Evolutionary conservation across 1,284 basidiomycete species (phyloP).

Genomic region (Rhodotorula sp.): DNA sequence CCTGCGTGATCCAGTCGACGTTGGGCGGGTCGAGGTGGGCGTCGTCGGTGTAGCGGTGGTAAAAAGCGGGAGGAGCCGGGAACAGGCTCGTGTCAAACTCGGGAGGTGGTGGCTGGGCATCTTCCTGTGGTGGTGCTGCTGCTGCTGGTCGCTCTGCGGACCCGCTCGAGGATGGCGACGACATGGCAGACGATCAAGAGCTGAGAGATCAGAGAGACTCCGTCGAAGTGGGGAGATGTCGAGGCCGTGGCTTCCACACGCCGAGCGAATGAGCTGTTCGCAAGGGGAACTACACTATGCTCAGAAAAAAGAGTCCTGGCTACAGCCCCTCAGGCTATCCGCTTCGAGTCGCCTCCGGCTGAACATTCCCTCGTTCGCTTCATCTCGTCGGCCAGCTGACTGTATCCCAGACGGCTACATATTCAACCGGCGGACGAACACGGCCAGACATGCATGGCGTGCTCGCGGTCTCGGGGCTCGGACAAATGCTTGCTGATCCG

Average conservation of each 20-base stretch:
- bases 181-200: not conserved
- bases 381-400: not conserved
- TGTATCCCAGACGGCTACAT: not conserved
- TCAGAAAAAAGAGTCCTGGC: too few relatives aligned
- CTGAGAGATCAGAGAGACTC: not conserved
- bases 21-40: constrained; percentile 44
- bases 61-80: constrained; percentile 46
- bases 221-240: not conserved
- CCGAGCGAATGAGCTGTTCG: too few relatives aligned
- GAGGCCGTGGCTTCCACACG: too few relatives aligned
- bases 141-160: not conserved
- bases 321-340: too few relatives aligned
- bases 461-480: too few relatives aligned
- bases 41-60: constrained; percentile 44
- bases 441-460: too few relatives aligned
- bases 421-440: too few relatives aligned
- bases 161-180: not conserved
- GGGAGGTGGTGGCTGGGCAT: not conserved
- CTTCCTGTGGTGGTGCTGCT: not conserved
- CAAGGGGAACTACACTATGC: too few relatives aligned
- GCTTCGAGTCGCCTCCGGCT: too few relatives aligned
- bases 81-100: constrained; percentile 44
- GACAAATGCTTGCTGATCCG: too few relatives aligned
- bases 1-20: constrained; percentile 46
- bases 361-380: too few relatives aligned